Evolutionary conservation across 2,329 filamentous ascomycete species (phyloP), one percentile per base, ranked within the genome.

Genomic region (Xylaria sp.): DNA sequence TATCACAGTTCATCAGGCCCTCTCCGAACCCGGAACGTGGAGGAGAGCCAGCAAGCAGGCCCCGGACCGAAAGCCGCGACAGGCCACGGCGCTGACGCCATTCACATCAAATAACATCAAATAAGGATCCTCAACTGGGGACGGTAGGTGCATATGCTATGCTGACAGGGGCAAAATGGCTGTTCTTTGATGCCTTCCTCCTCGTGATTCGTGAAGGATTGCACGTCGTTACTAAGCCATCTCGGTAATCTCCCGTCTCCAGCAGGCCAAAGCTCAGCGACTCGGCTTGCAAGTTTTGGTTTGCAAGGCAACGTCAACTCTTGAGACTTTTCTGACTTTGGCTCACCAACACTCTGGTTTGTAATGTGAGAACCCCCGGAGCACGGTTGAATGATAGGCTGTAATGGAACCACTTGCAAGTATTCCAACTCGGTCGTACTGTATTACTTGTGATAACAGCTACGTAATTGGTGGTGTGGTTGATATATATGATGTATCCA

Each of bases 1-100:
- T 12, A 30, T 28, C 23, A 20, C 12, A 10, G 5, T 6, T 20
- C n/a, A 36, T 36, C n/a, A 43, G 39, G 34, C 20, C 25, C 48
- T 32, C 60, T 67, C 61, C 64, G 52, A 69, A 46, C 57, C 61
- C 67, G 60, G 57, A 20, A 55, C 55, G 34, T 63, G 57, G 50
- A 58, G 41, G 30, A 45, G 30, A 53, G 43, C 10, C 13, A 28
- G n/a, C 43, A 60, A 59, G 52, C 57, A 63, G 59, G 56, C 53
- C 41, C 41, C 63, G 63, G 50, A 34, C 60, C 56, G 56, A 60
- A 66, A 56, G 55, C 60, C 50, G 65, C 48, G 41, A 53, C 9
- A 25, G 60, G 48, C 20, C 39, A 41, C 61, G 65, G 66, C 53
- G 66, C 63, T 69, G 66, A 66, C 66, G 66, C 66, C 66, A 68